phyloP scores from a whole-genome alignment of 345 rosid genomes.

The Hevea brasiliensis region DNA sequence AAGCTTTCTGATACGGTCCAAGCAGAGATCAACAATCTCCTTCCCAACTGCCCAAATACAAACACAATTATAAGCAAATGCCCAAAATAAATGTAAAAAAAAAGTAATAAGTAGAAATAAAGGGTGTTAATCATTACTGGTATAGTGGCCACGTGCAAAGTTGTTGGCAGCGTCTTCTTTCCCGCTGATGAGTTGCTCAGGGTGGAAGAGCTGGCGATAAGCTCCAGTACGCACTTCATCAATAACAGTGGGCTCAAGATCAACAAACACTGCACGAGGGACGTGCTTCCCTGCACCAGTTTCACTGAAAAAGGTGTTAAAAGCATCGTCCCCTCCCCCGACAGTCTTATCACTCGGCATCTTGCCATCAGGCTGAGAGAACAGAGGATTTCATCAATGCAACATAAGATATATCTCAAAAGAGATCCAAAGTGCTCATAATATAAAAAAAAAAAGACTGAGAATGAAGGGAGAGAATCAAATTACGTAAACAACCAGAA shows the following conservation, averaged over 20 bases:
- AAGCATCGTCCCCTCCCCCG: constrained; percentile 33
- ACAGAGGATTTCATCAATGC: background rate
- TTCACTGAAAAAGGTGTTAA: no score
- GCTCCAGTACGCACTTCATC: no score
- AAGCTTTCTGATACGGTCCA: constrained; percentile 30
- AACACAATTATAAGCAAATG: background rate
- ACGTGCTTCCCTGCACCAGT: no score
- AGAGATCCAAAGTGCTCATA: no score
- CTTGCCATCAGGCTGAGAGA: constrained; percentile 29
- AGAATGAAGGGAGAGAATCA: no score
- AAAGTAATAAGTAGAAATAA: background rate
- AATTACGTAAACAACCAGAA: no score
- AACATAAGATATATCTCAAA: background rate
- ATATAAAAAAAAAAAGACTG: no score
- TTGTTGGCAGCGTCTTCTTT: constrained; percentile 33
- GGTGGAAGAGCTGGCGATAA: no score
- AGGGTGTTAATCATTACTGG: background rate
- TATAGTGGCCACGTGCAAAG: constrained; percentile 32
- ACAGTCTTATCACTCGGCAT: constrained; percentile 30
- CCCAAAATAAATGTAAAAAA: background rate
- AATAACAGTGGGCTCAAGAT: no score
- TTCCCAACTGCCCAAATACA: constrained; percentile 18
- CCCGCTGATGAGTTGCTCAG: constrained; percentile 31
- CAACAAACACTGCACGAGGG: no score
- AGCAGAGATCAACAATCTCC: constrained; percentile 33